phyloP scores from a whole-genome alignment of 495 filamentous ascomycete species.

The Hypoxylon crocopeplum region DNA sequence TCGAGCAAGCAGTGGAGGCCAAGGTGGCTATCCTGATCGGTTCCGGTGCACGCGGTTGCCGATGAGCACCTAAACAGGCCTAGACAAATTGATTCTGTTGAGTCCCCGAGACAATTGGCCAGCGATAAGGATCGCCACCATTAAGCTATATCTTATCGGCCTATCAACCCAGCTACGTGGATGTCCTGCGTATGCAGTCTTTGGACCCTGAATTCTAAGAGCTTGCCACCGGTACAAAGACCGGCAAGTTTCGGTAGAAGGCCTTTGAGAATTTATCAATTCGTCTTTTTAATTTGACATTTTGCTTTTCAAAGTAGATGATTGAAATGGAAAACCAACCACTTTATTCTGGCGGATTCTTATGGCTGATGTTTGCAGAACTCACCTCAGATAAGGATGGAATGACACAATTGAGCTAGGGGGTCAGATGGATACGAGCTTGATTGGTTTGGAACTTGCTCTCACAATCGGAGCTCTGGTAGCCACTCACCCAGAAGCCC shows the following conservation, averaged over 20 bases:
- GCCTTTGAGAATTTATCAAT: too few relatives aligned
- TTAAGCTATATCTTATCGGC: constrained; percentile 22
- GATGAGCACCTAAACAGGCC: constrained; percentile 35
- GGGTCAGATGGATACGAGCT: constrained; percentile 15
- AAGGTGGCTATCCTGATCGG: constrained; percentile 19
- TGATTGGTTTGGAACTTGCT: constrained; percentile 16
- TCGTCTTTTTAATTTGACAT: not conserved
- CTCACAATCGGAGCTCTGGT: constrained; percentile 16
- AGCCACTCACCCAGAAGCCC: constrained; percentile 26
- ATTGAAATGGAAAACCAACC: not conserved
- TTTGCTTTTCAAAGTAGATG: not conserved
- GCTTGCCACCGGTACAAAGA: constrained; percentile 7
- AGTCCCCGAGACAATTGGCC: constrained; percentile 26
- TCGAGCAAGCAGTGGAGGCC: not conserved
- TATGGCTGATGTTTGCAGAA: too few relatives aligned
- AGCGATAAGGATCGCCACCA: constrained; percentile 26
- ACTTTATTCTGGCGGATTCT: too few relatives aligned
- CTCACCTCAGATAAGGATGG: constrained; percentile 35
- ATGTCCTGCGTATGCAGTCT: constrained; percentile 25
- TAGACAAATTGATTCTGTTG: constrained; percentile 25
- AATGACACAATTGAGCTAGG: constrained; percentile 38
- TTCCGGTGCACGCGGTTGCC: constrained; percentile 36
- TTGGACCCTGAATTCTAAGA: constrained; percentile 29
- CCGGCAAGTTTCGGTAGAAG: too few relatives aligned
- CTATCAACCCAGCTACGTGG: constrained; percentile 1